Evolutionary conservation across 2,329 filamentous ascomycete genomes (phyloP), one percentile per base, ranked within the genome.

Genomic region (Pyrenochaeta sp.): DNA sequence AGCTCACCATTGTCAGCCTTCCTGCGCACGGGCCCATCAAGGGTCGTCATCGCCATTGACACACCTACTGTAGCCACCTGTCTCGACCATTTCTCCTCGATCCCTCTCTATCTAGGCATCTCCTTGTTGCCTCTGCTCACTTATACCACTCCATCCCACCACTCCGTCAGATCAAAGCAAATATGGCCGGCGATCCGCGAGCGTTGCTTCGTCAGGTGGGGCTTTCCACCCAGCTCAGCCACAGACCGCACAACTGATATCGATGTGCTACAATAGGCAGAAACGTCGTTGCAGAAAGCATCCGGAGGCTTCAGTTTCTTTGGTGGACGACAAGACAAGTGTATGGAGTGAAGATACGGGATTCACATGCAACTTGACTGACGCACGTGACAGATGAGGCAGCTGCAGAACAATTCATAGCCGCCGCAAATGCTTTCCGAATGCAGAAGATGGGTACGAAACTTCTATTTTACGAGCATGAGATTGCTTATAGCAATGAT

Each of bases 381-480:
- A 71, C 48, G 41, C 50, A 51, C 46, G 48, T 56, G 53, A 58
- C 44, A 71, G 68, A 89, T 67, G 89, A 95, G 75, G 85, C 86
- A 74, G 93, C 93, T 10, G 90, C 89, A 53, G 91, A 96, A 58
- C 78, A 94, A 54, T 97, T 91, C 68, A 85, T 83, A 48, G 86
- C 96, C 72, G 93, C 93, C 27, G 94, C 87, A 51, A 96, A 96
- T 77, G 90, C 90, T 46, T 97, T 96, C 72, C 84, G 90, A 67
- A 85, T 95, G 78, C 87, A 94, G 74, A 89, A 89, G 71, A 83
- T 87, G 76, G 88, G 90, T 93, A 77, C 60, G 78, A 54, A 7
- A 15, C 28, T 35, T n/a, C 11, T 7, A n/a, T 26, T 6, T 13
- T 30, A 28, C 4, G 2, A 17, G 17, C 17, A 23, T 6, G 4